Conservation (phyloP, 768 basidiomycete genomes). For the Tulasnella sp. region DNA sequence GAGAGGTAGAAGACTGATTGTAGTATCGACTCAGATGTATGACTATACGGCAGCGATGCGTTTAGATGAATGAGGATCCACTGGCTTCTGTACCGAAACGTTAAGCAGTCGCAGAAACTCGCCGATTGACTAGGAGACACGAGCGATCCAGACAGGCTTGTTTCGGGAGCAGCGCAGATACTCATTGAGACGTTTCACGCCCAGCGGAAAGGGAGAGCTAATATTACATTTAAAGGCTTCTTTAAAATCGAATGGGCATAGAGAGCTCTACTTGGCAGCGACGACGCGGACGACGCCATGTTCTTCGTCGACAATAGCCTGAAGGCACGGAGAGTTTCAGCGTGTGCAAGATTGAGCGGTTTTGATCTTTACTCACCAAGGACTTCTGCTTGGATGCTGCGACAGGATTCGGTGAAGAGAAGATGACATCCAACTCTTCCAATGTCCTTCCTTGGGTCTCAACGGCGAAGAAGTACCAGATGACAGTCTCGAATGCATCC, state of each 20-base stretch:
- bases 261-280: not conserved
- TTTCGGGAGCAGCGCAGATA: too few species aligned
- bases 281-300: constrained; percentile 8
- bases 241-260: not conserved
- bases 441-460: constrained; percentile 41
- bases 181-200: not conserved
- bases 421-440: constrained; percentile 33
- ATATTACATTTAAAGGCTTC: constrained; percentile 1
- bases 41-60: not conserved
- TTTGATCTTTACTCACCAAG: not conserved
- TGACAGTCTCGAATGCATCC: constrained; percentile 41
- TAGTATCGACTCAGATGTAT: not conserved
- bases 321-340: not conserved
- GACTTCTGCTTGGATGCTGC: constrained; percentile 21
- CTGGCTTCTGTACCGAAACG: not conserved
- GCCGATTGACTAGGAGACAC: too few species aligned
- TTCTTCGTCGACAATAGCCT: constrained; percentile 3
- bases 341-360: not conserved
- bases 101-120: too few species aligned
- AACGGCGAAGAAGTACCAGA: constrained; percentile 44
- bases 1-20: constrained; percentile 60
- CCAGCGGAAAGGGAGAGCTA: not conserved
- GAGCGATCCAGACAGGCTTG: too few species aligned
- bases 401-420: constrained; percentile 32
- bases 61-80: not conserved